These are phyloP conservation scores for Ogataea methylovora DNA, from an alignment of 805 yeast genomes.

Conservation along the genomic window DNA sequence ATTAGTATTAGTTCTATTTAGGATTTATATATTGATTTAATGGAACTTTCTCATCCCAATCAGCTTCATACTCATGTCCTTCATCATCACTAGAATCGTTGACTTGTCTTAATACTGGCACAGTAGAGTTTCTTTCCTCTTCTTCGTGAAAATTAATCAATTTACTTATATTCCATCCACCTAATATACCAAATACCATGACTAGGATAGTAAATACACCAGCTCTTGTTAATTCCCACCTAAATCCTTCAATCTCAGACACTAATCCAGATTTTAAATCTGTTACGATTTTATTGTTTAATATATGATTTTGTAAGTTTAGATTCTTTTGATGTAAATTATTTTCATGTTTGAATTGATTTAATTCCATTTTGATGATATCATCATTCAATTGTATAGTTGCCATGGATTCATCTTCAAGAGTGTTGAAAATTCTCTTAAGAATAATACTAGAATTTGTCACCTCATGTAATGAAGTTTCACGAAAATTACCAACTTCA, in stretches of 20 bases:
- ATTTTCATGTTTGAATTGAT: constrained; percentile 82
- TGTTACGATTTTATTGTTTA: constrained; percentile 77
- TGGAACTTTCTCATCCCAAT: constrained; percentile 33
- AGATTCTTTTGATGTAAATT: constrained; percentile 65
- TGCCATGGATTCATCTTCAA: constrained; percentile 68
- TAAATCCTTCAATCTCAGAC: constrained; percentile 77
- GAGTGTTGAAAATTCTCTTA: constrained; percentile 63
- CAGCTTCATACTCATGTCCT: constrained; percentile 47
- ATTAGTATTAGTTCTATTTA: neutral
- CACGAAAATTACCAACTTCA: constrained; percentile 69
- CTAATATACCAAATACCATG: constrained; percentile 54
- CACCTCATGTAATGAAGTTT: constrained; percentile 57
- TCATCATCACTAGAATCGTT: constrained; percentile 47
- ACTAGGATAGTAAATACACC: constrained; percentile 73
- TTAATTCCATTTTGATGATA: constrained; percentile 65
- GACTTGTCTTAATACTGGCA: constrained; percentile 28
- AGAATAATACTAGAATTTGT: constrained; percentile 60
- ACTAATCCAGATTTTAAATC: constrained; percentile 75
- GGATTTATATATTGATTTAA: constrained; percentile 4
- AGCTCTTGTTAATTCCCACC: constrained; percentile 91
- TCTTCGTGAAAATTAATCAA: constrained; percentile 17
- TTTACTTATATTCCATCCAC: constrained; percentile 38
- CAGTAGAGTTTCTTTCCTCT: constrained; percentile 5
- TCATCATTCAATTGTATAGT: constrained; percentile 57
- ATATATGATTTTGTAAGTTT: constrained; percentile 67